phyloP scores from a whole-genome alignment of 176 grass and related monocot species.

The Rhipidocladum racemiflorum region DNA sequence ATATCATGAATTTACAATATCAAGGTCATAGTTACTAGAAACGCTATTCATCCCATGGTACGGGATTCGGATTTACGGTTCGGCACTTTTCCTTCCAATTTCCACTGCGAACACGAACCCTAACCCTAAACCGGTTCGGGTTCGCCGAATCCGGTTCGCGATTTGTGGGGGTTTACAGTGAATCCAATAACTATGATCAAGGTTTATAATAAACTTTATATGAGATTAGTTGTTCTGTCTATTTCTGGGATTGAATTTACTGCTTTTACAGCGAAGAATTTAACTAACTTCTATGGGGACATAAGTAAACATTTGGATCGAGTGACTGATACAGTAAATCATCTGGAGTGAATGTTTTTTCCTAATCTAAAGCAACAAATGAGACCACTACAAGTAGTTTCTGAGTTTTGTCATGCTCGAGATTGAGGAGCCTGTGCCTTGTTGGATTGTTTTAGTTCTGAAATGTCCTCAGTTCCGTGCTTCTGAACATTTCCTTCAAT shows the following conservation, averaged over 20 bases:
- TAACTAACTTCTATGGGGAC: neutral
- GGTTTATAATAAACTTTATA: neutral
- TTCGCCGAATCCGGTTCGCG: no score
- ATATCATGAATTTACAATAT: neutral
- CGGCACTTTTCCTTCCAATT: no score
- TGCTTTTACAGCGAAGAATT: neutral
- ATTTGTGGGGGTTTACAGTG: no score
- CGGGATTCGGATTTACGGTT: no score
- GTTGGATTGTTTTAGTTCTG: neutral
- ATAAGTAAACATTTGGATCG: neutral
- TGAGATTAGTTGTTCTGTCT: neutral
- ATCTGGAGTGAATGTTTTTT: neutral
- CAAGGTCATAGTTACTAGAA: no score
- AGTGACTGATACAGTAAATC: neutral
- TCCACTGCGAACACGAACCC: no score
- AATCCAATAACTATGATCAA: no score
- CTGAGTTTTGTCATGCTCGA: conserved; percentile 15
- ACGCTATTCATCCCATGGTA: no score
- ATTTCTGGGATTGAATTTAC: conserved; percentile 1
- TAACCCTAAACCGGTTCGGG: no score
- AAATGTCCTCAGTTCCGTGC: neutral
- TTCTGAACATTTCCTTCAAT: conserved; percentile 23
- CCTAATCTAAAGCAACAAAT: neutral
- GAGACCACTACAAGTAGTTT: neutral
- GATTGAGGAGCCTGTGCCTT: neutral